Conservation (phyloP, 2,329 filamentous ascomycete species). For the Alternaria sp. region DNA sequence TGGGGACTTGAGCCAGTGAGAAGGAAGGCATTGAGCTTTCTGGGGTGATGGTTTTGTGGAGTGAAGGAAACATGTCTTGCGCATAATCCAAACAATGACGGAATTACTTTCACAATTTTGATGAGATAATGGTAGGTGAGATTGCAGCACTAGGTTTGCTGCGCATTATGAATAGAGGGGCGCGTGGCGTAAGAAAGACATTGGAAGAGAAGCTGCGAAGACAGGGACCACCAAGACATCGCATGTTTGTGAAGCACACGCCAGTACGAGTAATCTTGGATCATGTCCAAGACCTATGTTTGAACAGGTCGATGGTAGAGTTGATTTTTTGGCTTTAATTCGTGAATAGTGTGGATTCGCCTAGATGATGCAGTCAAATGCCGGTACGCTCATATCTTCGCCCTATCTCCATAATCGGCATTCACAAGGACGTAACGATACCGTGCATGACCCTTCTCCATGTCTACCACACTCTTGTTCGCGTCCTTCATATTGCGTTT, state of each 20-base stretch:
- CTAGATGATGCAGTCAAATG: background rate
- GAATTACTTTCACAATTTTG: background rate
- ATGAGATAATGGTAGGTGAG: background rate
- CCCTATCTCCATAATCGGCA: constrained; percentile 34
- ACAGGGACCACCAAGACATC: background rate
- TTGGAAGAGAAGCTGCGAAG: background rate
- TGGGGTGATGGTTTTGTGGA: background rate
- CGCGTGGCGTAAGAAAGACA: background rate
- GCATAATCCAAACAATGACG: background rate
- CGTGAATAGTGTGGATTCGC: background rate
- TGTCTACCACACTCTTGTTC: constrained; percentile 65
- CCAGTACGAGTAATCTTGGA: background rate
- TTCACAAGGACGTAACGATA: constrained; percentile 54
- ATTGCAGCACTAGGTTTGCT: background rate
- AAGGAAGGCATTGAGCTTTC: background rate
- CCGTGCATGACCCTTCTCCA: constrained; percentile 64
- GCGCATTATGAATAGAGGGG: background rate
- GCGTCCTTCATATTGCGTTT: constrained; percentile 62
- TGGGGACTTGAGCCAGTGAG: background rate
- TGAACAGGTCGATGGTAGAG: background rate
- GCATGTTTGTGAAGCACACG: background rate
- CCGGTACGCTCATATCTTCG: constrained; percentile 30
- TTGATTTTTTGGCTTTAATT: background rate
- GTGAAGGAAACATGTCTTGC: background rate
- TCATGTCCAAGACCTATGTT: background rate